Percentiles rank a stretch among this genome's conserved stretches.
phyloP scores from a whole-genome alignment of 768 basidiomycete genomes.

The Boletellus emodensis region DNA sequence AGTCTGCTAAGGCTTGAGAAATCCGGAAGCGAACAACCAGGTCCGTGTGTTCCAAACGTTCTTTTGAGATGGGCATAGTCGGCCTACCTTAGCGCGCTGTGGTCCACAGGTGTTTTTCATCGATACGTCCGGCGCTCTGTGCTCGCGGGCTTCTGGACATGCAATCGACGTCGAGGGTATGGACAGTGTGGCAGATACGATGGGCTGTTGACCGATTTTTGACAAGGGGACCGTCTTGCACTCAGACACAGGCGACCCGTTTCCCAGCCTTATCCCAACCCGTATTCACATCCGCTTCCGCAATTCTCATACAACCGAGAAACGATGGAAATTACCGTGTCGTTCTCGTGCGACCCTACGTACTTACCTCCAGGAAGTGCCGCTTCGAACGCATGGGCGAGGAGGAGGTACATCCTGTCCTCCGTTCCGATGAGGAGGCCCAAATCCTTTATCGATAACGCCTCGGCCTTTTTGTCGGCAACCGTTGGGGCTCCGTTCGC shows the following conservation, averaged over 20 bases:
- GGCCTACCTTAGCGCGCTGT: background rate
- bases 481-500: constrained; percentile 59
- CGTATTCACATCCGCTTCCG: constrained; percentile 72
- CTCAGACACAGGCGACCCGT: constrained; percentile 75
- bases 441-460: constrained; percentile 66
- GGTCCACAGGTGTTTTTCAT: constrained; percentile 74
- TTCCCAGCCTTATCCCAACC: constrained; percentile 74
- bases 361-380: constrained; percentile 42
- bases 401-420: constrained; percentile 57
- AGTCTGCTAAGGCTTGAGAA: constrained; percentile 51
- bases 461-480: constrained; percentile 59
- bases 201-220: constrained; percentile 5
- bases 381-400: constrained; percentile 49
- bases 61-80: background rate
- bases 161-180: constrained; percentile 77
- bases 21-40: constrained; percentile 71
- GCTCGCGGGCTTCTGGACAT: constrained; percentile 75
- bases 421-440: constrained; percentile 67
- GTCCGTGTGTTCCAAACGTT: constrained; percentile 30
- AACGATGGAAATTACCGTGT: constrained; percentile 56
- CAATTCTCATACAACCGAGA: constrained; percentile 55
- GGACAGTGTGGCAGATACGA: constrained; percentile 5
- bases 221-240: constrained; percentile 58
- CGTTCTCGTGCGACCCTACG: constrained; percentile 60
- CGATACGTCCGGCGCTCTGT: constrained; percentile 71